phyloP scores from a whole-genome alignment of 78 protist species.

The slime mould (Dictyostelium discoideum) region dicty_2.7 NC_007090.3:4525501-4526000 shows the following conservation, averaged over 20 bases:
- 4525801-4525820: slow-evolving; percentile 60
- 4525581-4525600: background rate
- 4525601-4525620: background rate
- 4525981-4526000: slow-evolving; percentile 42
- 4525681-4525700: slow-evolving; percentile 1
- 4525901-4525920: background rate
- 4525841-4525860: slow-evolving; percentile 30
- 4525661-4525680: slow-evolving; percentile 44
- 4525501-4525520: slow-evolving; percentile 12
- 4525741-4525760: background rate
- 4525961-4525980: slow-evolving; percentile 18
- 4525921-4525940: background rate
- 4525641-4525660: background rate
- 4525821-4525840: slow-evolving; percentile 41
- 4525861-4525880: background rate
- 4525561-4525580: background rate
- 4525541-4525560: slow-evolving; percentile 10
- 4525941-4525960: slow-evolving; percentile 19
- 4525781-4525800: slow-evolving; percentile 11
- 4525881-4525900: background rate
- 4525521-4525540: background rate
- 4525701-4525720: slow-evolving; percentile 38
- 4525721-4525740: background rate
- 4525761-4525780: background rate
- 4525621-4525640: too few species aligned